phyloP scores from a whole-genome alignment of 192 early-diverging fungal genomes.

The Tieghemiomyces parasiticus region DNA sequence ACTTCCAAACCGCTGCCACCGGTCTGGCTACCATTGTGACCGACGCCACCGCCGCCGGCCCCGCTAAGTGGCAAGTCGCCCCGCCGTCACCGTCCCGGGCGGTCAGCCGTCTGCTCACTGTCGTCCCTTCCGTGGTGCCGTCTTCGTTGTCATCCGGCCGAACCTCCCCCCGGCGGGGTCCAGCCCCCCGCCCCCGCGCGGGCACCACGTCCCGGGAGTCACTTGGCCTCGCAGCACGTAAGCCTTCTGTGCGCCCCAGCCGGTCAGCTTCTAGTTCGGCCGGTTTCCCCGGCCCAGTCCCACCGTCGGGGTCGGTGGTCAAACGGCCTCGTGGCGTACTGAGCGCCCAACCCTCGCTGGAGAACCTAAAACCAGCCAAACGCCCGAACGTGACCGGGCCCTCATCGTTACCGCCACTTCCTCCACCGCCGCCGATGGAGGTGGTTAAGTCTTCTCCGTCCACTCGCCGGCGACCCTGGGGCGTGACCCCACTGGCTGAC shows the following conservation, averaged over 20 bases:
- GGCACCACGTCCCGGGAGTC: background rate
- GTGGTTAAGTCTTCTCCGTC: background rate
- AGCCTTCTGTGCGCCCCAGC: background rate
- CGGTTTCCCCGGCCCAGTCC: too few relatives aligned
- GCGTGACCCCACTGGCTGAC: background rate
- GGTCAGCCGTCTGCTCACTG: background rate
- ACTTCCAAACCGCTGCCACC: background rate
- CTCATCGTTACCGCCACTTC: background rate
- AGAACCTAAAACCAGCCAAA: constrained; percentile 5
- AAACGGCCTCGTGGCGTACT: constrained; percentile 7
- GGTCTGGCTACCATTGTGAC: background rate
- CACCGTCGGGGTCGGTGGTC: too few relatives aligned
- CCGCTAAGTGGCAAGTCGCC: constrained; percentile 11
- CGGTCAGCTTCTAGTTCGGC: background rate
- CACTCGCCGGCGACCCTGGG: background rate
- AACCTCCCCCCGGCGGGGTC: too few relatives aligned
- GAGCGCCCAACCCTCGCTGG: constrained; percentile 4
- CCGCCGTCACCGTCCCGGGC: background rate
- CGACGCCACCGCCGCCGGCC: constrained; percentile 4
- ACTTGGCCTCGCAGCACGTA: background rate
- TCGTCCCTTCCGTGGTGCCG: too few relatives aligned
- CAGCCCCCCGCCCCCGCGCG: too few relatives aligned
- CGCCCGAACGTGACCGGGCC: background rate
- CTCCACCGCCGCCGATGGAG: background rate
- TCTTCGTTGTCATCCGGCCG: too few relatives aligned